Base-by-base conservation (phyloP, 192 early-diverging fungal species). In the Coemansia sp. region DNA sequence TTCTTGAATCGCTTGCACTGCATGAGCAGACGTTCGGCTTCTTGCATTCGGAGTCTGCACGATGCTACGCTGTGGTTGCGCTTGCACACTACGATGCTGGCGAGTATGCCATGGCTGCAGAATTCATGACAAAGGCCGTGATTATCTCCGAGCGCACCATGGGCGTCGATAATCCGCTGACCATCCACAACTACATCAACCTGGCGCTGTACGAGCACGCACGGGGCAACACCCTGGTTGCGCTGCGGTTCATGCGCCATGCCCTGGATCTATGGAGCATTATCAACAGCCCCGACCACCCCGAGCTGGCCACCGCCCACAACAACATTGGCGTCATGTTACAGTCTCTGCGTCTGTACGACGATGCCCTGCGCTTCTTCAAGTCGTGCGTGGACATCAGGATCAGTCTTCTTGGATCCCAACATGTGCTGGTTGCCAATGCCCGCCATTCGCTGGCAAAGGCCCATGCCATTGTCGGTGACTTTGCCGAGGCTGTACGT, bases 11-110 rank as follows among this genome's bases (percentile, higher is more conserved):
- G 13, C 71, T 92, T 55, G 73, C 90, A 5, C 76, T 98, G 20
- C 93, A 93, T 70, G 97, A 99, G 81, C 94, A 97, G 74, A 90
- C 89, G 14, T 95, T 89, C 73, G 94, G 94, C 14, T 92, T 93
- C 59, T 68, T 98, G 58, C 94, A 98, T 62, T 84, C 89, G 0
- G 94, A 96, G 59, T 93, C 92, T 20, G 89, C 86, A n/a, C 88
- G 91, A 30, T 87, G 89, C 61, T 95, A 94, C 74, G 84, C 86
- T 13, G 84, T 86, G 15, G 81, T 96, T 42, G 92, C 97, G 15
- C 83, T 94, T 84, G 79, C 89, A 19, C 89, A 90, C 68, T 89
- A 93, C 64, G 87, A 96, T 22, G 85, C 88, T 5, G 75, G 86
- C 6, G 87, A 97, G 50, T 76, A 85, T 56, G 88, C 89, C 52